These are phyloP conservation scores for Hibiscus mutabilis DNA, from an alignment of 345 rosid species.

Conservation along the genomic window DNA sequence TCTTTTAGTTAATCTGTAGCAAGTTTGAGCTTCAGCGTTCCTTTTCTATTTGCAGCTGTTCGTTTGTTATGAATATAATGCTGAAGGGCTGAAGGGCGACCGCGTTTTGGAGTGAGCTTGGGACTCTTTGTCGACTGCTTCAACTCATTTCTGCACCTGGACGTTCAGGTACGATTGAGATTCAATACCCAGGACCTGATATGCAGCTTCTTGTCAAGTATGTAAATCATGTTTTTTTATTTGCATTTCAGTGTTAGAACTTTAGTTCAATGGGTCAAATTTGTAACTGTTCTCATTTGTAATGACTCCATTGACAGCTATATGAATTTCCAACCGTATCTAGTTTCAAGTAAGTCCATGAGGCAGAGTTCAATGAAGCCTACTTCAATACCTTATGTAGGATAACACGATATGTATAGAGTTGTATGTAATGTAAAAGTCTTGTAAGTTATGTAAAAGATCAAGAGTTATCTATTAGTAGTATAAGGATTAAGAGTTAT, in stretches of 20 bases:
- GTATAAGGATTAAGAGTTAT: too few species aligned
- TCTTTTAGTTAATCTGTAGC: background rate
- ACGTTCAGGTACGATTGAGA: conserved; percentile 54
- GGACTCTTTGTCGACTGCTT: conserved; percentile 84
- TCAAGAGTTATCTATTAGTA: too few species aligned
- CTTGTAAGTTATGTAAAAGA: too few species aligned
- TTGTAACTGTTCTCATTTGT: too few species aligned
- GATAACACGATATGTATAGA: too few species aligned
- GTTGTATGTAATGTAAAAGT: too few species aligned
- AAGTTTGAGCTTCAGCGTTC: background rate
- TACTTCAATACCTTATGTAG: too few species aligned
- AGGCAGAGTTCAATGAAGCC: too few species aligned
- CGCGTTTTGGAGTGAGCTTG: conserved; percentile 76
- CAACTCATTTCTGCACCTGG: conserved; percentile 89
- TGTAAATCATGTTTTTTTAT: background rate
- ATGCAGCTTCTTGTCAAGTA: conserved; percentile 96
- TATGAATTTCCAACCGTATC: too few species aligned
- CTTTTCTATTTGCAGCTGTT: conserved; percentile 45
- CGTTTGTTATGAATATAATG: conserved; percentile 48
- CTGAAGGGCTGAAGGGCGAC: conserved; percentile 76
- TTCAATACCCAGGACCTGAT: conserved; percentile 90
- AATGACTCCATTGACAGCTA: too few species aligned
- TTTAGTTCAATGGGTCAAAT: background rate
- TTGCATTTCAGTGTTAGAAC: background rate
- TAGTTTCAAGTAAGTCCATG: too few species aligned